A percentile compares a stretch with the other conserved stretches of the same genome.
Evolutionary conservation across 495 filamentous ascomycete species (phyloP).

Genomic region (Neurospora sublineolata): DNA sequence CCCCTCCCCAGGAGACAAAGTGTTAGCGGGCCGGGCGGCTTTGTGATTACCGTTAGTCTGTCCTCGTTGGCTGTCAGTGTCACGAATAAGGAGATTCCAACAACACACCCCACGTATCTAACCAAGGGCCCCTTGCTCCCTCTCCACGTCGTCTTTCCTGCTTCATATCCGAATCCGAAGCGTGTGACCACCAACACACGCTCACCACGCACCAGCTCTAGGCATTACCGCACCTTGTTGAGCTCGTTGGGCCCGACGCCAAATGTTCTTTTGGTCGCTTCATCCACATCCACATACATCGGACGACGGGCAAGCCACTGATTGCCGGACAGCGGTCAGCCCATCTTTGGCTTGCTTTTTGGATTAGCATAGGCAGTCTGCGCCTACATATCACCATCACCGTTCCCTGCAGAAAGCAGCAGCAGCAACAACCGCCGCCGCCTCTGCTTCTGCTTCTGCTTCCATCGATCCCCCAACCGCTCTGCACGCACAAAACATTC

Average conservation of each 20-base stretch:
- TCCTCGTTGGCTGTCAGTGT: background rate
- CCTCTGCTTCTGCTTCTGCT: background rate
- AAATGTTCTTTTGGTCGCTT: background rate
- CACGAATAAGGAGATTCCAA: background rate
- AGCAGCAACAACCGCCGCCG: background rate
- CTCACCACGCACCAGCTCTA: background rate
- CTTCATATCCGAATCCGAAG: background rate
- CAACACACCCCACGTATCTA: background rate
- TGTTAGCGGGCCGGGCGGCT: background rate
- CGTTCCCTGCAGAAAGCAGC: background rate
- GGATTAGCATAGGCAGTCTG: background rate
- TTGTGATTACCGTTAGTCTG: background rate
- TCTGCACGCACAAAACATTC: background rate
- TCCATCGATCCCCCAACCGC: background rate
- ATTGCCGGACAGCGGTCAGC: background rate
- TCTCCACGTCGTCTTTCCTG: background rate
- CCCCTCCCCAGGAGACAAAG: background rate
- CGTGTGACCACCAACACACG: background rate
- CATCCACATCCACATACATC: background rate
- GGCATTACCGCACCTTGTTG: background rate
- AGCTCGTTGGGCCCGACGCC: background rate
- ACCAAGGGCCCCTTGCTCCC: background rate
- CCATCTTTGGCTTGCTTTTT: background rate
- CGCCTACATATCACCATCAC: background rate
- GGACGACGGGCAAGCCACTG: background rate